These are phyloP conservation scores for Emmonsiellopsis sp. DNA, from an alignment of 2,329 filamentous ascomycete species.

Conservation along the genomic window DNA sequence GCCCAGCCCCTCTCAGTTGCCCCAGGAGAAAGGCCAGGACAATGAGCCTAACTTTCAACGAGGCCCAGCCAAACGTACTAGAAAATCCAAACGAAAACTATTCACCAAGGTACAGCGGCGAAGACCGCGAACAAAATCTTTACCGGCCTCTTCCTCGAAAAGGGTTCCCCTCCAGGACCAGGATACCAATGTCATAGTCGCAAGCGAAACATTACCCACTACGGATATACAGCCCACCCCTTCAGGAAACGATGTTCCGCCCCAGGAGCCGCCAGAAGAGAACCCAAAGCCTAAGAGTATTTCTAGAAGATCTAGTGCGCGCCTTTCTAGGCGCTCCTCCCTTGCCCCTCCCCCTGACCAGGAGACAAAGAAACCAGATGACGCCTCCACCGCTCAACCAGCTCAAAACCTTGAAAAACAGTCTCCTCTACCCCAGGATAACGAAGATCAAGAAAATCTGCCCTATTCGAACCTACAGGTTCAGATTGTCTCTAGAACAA, in stretches of 20 bases:
- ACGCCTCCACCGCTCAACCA: not conserved
- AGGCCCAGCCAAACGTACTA: not conserved
- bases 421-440: not conserved
- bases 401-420: not conserved
- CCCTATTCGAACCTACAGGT: not conserved
- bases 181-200: not conserved
- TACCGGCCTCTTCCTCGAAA: not conserved
- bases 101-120: not conserved
- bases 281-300: not conserved
- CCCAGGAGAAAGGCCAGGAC: not conserved
- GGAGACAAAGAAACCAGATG: not conserved
- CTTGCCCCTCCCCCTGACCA: not conserved
- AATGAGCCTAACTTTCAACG: not conserved
- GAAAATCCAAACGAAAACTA: not conserved
- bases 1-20: not conserved
- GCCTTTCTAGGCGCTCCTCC: not conserved
- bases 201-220: not conserved
- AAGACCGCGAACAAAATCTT: not conserved
- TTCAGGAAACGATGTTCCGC: not conserved
- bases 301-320: not conserved
- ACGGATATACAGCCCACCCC: not conserved
- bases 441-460: not conserved
- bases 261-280: not conserved
- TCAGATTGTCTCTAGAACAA: not conserved
- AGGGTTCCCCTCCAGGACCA: not conserved